These are phyloP conservation scores for Dillenia suffruticosa DNA, from an alignment of 164 flowering plant genomes.

Conservation along the genomic window DNA sequence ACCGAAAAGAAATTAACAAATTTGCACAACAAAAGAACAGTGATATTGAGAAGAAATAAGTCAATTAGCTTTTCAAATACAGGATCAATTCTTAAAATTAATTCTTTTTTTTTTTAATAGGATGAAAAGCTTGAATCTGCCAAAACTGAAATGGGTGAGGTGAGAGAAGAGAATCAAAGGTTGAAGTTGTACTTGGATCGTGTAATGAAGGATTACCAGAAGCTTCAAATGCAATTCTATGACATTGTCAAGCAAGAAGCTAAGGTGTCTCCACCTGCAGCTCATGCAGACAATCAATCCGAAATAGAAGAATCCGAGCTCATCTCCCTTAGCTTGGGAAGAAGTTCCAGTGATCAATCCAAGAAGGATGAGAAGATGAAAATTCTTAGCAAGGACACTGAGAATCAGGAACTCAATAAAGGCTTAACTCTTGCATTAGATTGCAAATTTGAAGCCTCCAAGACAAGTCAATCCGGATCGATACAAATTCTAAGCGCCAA, in stretches of 20 bases:
- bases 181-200: conserved; percentile 35
- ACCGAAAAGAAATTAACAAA: too few species aligned
- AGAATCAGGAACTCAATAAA: conserved; percentile 9
- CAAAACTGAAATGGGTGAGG: conserved; percentile 56
- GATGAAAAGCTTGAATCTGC: conserved; percentile 41
- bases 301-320: conserved; percentile 25
- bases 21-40: too few species aligned
- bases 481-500: conserved; percentile 17
- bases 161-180: conserved; percentile 55
- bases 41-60: too few species aligned
- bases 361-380: conserved; percentile 19
- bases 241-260: conserved; percentile 26
- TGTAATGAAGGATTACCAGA: conserved; percentile 38
- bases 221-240: conserved; percentile 41
- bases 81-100: too few species aligned
- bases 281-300: conserved; percentile 1
- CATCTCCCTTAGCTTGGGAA: conserved; percentile 51
- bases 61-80: too few species aligned
- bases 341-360: conserved; percentile 9
- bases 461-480: conserved; percentile 9
- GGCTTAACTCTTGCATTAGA: conserved; percentile 39
- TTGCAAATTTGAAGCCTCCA: conserved; percentile 23
- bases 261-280: neutral
- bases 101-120: conserved; percentile 6
- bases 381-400: neutral